Conservation (phyloP, 768 basidiomycete species). For the Serendipita vermifera region DNA sequence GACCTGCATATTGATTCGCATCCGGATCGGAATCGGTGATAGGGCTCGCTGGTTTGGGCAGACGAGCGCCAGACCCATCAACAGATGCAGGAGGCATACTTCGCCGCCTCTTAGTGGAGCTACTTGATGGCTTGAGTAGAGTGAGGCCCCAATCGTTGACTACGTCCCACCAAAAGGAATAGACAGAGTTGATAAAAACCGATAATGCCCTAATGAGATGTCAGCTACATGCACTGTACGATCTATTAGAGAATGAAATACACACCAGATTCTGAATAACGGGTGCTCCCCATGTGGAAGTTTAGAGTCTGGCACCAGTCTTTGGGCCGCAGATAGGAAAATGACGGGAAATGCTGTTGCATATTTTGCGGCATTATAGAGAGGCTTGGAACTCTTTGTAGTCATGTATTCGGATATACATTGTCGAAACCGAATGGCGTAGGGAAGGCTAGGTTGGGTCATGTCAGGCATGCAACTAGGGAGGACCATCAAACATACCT, state of each 20-base stretch:
- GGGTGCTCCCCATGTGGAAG: constrained; percentile 57
- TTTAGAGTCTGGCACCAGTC: constrained; percentile 41
- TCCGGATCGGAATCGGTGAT: constrained; percentile 13
- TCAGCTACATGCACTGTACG: constrained; percentile 9
- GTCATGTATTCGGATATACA: constrained; percentile 71
- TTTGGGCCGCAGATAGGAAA: constrained; percentile 81
- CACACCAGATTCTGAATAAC: constrained; percentile 76
- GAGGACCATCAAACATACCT: constrained; percentile 40
- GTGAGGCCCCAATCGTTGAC: constrained; percentile 95
- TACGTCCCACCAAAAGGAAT: constrained; percentile 99
- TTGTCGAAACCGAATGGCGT: constrained; percentile 84
- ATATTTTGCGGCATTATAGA: constrained; percentile 92
- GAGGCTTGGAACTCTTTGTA: constrained; percentile 55
- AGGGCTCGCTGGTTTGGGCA: constrained; percentile 29
- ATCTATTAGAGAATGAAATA: constrained; percentile 2
- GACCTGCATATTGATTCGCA: constrained; percentile 46
- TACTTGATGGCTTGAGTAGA: constrained; percentile 38
- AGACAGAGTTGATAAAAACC: constrained; percentile 77
- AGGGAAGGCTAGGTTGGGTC: constrained; percentile 51
- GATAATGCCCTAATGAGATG: constrained; percentile 52
- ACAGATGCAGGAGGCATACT: constrained; percentile 8
- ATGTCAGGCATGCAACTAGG: constrained; percentile 9
- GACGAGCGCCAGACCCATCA: constrained; percentile 17
- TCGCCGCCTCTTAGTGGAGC: constrained; percentile 16
- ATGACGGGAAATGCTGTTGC: constrained; percentile 95